Percentiles rank a stretch among this genome's conserved stretches.
phyloP scores from a whole-genome alignment of 2,329 filamentous ascomycete genomes.

The Nigrospora sphaerica region DNA sequence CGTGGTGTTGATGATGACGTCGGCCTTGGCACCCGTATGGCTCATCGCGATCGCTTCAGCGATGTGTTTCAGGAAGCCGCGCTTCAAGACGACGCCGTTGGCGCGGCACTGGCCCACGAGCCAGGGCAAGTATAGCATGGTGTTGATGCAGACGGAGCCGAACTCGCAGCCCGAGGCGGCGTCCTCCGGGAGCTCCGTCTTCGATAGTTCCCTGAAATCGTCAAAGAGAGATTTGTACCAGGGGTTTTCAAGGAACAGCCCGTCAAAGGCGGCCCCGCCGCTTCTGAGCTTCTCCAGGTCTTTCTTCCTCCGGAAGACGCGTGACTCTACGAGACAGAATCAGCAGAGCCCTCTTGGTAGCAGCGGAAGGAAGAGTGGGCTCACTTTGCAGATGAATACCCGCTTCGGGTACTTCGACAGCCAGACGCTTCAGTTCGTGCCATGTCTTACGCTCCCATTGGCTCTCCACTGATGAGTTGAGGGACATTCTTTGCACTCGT shows the following conservation, averaged over 20 bases:
- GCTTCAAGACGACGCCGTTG: slow-evolving; percentile 61
- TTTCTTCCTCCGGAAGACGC: slow-evolving; percentile 50
- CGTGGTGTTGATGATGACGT: slow-evolving; percentile 78
- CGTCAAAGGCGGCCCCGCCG: slow-evolving; percentile 52
- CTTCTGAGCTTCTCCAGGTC: slow-evolving; percentile 37
- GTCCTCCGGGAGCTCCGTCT: slow-evolving; percentile 52
- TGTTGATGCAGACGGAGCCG: slow-evolving; percentile 87
- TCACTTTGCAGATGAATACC: slow-evolving; percentile 24
- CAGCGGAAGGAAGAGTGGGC: not conserved
- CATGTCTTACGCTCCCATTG: slow-evolving; percentile 22
- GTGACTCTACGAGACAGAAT: slow-evolving; percentile 28
- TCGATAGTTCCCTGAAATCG: slow-evolving; percentile 58
- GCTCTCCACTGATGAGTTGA: slow-evolving; percentile 12
- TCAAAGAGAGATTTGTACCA: slow-evolving; percentile 70
- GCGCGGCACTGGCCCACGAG: slow-evolving; percentile 73
- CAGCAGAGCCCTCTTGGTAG: not conserved
- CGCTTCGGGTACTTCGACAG: slow-evolving; percentile 23
- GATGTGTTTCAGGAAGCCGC: slow-evolving; percentile 62
- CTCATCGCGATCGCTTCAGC: slow-evolving; percentile 58
- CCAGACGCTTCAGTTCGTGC: slow-evolving; percentile 20
- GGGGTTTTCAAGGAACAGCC: slow-evolving; percentile 58
- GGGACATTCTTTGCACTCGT: slow-evolving; percentile 15
- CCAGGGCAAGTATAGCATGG: slow-evolving; percentile 80
- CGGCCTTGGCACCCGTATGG: slow-evolving; percentile 48
- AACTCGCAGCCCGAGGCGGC: slow-evolving; percentile 70